Percentiles rank a stretch among this genome's conserved stretches.
Evolutionary conservation across 1,284 basidiomycete genomes (phyloP).

Genomic region (Malassezia dermatis): DNA sequence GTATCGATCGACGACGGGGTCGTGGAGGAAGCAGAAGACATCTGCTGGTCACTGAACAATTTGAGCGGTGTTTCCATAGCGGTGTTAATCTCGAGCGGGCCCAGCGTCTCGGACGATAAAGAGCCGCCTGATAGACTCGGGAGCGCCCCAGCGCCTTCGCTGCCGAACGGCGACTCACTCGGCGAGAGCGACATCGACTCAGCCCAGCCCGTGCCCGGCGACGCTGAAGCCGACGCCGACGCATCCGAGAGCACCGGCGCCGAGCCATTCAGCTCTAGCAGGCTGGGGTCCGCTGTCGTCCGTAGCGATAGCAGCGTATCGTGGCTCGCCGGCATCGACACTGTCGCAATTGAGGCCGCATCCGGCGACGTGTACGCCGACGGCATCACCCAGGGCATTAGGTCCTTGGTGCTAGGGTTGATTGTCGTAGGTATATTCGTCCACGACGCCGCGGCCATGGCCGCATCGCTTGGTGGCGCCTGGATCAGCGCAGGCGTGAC

Average conservation of each 20-base stretch:
- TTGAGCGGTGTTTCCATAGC: conserved; percentile 16
- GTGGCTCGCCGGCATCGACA: neutral
- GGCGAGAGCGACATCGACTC: neutral
- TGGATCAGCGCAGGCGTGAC: conserved; percentile 10
- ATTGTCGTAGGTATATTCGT: neutral
- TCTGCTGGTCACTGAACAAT: conserved; percentile 15
- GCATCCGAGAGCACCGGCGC: neutral
- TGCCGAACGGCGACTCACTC: neutral
- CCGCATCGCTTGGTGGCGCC: conserved; percentile 3
- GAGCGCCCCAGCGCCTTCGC: neutral
- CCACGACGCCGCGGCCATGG: neutral
- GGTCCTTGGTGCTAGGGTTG: neutral
- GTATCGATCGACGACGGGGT: conserved; percentile 12
- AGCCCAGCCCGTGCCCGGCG: neutral
- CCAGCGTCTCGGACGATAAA: conserved; percentile 1
- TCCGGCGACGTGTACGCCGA: neutral
- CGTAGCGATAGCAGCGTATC: conserved; percentile 13
- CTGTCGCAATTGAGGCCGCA: neutral
- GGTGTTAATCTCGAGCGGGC: conserved; percentile 5
- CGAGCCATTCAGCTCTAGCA: conserved; percentile 11
- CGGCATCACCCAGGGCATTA: conserved; percentile 12
- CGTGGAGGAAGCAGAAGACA: neutral
- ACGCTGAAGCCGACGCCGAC: neutral
- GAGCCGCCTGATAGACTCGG: neutral
- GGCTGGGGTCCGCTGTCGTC: conserved; percentile 11